phyloP scores from a whole-genome alignment of 768 basidiomycete genomes.

The Mycena metata region DNA sequence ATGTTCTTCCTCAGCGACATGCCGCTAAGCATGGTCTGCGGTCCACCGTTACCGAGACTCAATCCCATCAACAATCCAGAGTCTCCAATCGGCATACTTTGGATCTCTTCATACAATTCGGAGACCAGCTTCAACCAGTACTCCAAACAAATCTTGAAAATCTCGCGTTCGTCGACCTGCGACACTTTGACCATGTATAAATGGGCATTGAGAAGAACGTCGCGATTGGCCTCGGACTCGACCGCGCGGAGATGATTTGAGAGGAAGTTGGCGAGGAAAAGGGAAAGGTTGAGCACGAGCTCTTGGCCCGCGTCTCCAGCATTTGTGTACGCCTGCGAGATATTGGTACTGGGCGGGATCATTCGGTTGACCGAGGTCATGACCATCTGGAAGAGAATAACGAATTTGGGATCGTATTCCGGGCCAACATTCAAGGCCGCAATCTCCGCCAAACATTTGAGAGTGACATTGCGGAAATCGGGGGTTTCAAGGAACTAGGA shows the following conservation, averaged over 20 bases:
- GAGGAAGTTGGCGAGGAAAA: constrained; percentile 98
- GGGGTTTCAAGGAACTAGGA: constrained; percentile 93
- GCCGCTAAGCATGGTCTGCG: constrained; percentile 77
- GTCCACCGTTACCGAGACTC: constrained; percentile 80
- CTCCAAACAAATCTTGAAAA: constrained; percentile 99
- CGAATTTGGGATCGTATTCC: constrained; percentile 98
- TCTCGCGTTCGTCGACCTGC: constrained; percentile 97
- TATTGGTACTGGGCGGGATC: constrained; percentile 96
- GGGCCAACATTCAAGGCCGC: constrained; percentile 94
- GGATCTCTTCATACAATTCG: constrained; percentile 97
- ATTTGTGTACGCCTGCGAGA: constrained; percentile 90
- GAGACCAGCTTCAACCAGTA: constrained; percentile 98
- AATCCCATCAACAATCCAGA: constrained; percentile 90
- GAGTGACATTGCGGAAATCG: constrained; percentile 96
- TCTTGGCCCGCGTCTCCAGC: constrained; percentile 95
- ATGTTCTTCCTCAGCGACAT: constrained; percentile 92
- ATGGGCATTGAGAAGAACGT: constrained; percentile 96
- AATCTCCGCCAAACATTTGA: constrained; percentile 97
- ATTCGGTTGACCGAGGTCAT: constrained; percentile 98
- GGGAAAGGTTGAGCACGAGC: constrained; percentile 94
- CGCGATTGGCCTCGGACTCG: constrained; percentile 90
- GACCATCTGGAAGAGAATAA: constrained; percentile 97
- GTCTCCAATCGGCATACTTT: constrained; percentile 89
- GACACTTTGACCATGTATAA: constrained; percentile 98
- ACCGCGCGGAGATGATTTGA: constrained; percentile 94